These are phyloP conservation scores for Rosa lucieae DNA, from an alignment of 306 rosid species.

Conservation along the genomic window DNA sequence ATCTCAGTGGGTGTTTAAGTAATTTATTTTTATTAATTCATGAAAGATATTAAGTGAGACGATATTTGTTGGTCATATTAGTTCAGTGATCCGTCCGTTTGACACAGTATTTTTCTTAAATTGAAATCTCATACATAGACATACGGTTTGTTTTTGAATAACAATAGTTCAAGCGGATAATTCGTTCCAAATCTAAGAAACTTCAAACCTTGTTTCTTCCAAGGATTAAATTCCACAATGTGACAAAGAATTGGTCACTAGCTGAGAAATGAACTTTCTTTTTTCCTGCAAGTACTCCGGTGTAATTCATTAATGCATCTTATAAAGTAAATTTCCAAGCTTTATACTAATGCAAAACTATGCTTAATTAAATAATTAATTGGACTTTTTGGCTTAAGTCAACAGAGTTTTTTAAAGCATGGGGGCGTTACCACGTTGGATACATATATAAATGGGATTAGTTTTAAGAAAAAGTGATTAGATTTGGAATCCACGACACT, in stretches of 20 bases:
- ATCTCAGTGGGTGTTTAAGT: background rate
- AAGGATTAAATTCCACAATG: background rate
- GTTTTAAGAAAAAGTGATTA: slow-evolving; percentile 23
- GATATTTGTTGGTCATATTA: too few species aligned
- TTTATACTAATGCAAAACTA: background rate
- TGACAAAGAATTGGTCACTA: background rate
- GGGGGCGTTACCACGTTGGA: slow-evolving; percentile 15
- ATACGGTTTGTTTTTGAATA: background rate
- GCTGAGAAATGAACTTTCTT: background rate
- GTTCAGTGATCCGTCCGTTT: background rate
- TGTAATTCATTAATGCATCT: background rate
- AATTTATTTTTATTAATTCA: background rate
- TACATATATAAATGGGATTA: slow-evolving; percentile 9
- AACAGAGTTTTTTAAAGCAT: slow-evolving; percentile 20
- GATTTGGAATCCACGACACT: slow-evolving; percentile 49
- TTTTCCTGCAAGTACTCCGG: background rate
- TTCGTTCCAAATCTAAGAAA: background rate
- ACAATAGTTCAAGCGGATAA: background rate
- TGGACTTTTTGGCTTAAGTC: slow-evolving; percentile 32
- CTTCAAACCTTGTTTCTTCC: slow-evolving; percentile 3
- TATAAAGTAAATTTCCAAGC: slow-evolving; percentile 8
- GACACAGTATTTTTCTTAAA: background rate
- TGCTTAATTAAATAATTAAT: background rate
- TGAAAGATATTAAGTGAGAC: too few species aligned
- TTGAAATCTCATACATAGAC: background rate